These are phyloP conservation scores for Galeopsis tetrahit DNA, from an alignment of 257 asterid species.

Conservation along the genomic window DNA sequence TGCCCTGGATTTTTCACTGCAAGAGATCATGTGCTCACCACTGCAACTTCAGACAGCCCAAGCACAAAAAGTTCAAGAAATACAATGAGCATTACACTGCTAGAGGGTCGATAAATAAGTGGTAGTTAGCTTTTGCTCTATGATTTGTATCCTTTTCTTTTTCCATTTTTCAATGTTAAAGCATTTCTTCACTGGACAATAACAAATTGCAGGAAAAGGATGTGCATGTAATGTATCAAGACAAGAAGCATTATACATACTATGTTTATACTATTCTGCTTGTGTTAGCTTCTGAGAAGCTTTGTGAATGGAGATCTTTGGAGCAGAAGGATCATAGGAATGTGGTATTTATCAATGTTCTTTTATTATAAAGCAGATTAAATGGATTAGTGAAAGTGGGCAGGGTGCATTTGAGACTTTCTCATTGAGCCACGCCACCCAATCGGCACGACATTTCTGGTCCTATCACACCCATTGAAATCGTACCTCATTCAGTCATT, in stretches of 20 bases:
- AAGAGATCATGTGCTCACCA: background rate
- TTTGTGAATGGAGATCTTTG: too few relatives aligned
- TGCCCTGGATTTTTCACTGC: conserved; percentile 39
- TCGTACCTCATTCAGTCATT: too few relatives aligned
- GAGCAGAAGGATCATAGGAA: too few relatives aligned
- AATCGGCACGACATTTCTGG: too few relatives aligned
- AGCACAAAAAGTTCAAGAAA: conserved; percentile 16
- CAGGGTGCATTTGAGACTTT: too few relatives aligned
- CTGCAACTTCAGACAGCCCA: background rate
- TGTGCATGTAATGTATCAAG: background rate
- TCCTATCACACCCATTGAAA: too few relatives aligned
- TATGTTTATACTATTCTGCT: conserved; percentile 30
- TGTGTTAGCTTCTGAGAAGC: conserved; percentile 22
- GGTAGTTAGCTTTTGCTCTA: background rate
- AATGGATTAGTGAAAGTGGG: too few relatives aligned
- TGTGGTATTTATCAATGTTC: too few relatives aligned
- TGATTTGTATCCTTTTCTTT: background rate
- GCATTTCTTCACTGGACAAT: background rate
- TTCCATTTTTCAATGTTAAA: background rate
- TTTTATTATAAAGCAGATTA: too few relatives aligned
- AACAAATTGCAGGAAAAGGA: too few relatives aligned
- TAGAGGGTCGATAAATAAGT: conserved; percentile 5
- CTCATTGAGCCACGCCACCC: too few relatives aligned
- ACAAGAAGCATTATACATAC: conserved; percentile 22
- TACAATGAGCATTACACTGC: conserved; percentile 8